Evolutionary conservation across 1,284 basidiomycete species (phyloP).

Genomic region (Anthracocystis setariae): DNA sequence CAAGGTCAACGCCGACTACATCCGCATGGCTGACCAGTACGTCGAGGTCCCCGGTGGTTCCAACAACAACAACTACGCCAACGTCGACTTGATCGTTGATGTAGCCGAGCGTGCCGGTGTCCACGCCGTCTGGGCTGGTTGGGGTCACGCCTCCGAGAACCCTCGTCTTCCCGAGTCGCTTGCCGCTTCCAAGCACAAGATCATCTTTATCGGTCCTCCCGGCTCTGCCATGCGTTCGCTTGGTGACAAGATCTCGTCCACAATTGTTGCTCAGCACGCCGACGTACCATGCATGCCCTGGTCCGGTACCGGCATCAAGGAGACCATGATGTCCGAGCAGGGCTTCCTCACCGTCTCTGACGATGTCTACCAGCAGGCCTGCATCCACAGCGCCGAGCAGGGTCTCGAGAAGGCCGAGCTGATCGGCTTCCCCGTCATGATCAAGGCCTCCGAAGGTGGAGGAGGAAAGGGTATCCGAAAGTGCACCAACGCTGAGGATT

Average conservation of each 20-base stretch:
- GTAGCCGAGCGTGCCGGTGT: slow-evolving; percentile 96
- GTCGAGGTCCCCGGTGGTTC: slow-evolving; percentile 97
- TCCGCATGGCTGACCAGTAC: slow-evolving; percentile 99
- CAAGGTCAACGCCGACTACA: slow-evolving; percentile 99
- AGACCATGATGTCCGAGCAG: slow-evolving; percentile 84
- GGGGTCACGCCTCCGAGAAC: slow-evolving; percentile 99
- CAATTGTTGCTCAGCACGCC: slow-evolving; percentile 97
- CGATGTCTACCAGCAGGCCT: slow-evolving; percentile 87
- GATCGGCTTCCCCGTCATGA: slow-evolving; percentile 99
- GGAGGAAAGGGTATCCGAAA: slow-evolving; percentile 85
- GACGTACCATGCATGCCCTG: slow-evolving; percentile 99
- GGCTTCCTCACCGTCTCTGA: slow-evolving; percentile 96
- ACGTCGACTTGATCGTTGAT: slow-evolving; percentile 98
- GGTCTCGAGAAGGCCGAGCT: slow-evolving; percentile 83
- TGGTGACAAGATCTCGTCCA: slow-evolving; percentile 99
- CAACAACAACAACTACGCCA: slow-evolving; percentile 99
- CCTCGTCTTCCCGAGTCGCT: slow-evolving; percentile 96
- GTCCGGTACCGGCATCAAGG: slow-evolving; percentile 94
- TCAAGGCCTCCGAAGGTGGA: slow-evolving; percentile 98
- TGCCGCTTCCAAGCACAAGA: slow-evolving; percentile 89
- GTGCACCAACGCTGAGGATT: slow-evolving; percentile 74
- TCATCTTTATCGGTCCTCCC: slow-evolving; percentile 98
- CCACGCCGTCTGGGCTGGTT: slow-evolving; percentile 99
- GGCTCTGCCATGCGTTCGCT: slow-evolving; percentile 99
- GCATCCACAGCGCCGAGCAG: slow-evolving; percentile 88